A percentile compares a stretch with the other conserved stretches of the same genome.
Conservation (phyloP, 805 yeast species). For the Schwanniomyces occidentalis region DNA sequence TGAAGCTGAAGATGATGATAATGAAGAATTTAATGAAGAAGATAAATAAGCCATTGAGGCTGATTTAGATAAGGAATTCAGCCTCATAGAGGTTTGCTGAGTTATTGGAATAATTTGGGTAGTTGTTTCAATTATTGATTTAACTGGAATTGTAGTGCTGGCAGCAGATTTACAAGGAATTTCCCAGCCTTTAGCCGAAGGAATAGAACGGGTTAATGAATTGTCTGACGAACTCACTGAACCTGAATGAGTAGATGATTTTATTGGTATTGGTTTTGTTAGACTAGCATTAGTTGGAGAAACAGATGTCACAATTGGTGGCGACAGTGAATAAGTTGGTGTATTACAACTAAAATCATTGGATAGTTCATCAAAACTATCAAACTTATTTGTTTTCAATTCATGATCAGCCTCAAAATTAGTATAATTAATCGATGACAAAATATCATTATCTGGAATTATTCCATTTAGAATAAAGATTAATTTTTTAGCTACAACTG, state of each 20-base stretch:
- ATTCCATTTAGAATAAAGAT: constrained; percentile 54
- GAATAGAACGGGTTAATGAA: constrained; percentile 21
- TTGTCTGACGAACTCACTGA: constrained; percentile 23
- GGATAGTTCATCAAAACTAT: not conserved
- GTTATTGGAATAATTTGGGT: constrained; percentile 22
- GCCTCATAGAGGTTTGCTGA: constrained; percentile 12
- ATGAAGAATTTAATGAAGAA: constrained; percentile 40
- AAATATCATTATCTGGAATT: constrained; percentile 36
- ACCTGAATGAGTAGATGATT: constrained; percentile 8
- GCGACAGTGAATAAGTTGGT: not conserved
- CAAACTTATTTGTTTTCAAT: not conserved
- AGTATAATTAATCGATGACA: not conserved
- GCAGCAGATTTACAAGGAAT: constrained; percentile 40
- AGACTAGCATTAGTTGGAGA: constrained; percentile 1
- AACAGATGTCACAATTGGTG: not conserved
- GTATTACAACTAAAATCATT: not conserved
- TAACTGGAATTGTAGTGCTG: constrained; percentile 17
- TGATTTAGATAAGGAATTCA: constrained; percentile 39
- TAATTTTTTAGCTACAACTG: constrained; percentile 59
- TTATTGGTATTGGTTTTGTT: constrained; percentile 14
- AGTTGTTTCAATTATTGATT: constrained; percentile 14
- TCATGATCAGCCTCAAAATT: not conserved
- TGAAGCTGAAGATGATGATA: constrained; percentile 36
- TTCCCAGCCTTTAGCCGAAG: constrained; percentile 48
- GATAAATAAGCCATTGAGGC: constrained; percentile 42